Conservation (phyloP, 2,329 filamentous ascomycete genomes). For the Sporothrix sp. region DNA sequence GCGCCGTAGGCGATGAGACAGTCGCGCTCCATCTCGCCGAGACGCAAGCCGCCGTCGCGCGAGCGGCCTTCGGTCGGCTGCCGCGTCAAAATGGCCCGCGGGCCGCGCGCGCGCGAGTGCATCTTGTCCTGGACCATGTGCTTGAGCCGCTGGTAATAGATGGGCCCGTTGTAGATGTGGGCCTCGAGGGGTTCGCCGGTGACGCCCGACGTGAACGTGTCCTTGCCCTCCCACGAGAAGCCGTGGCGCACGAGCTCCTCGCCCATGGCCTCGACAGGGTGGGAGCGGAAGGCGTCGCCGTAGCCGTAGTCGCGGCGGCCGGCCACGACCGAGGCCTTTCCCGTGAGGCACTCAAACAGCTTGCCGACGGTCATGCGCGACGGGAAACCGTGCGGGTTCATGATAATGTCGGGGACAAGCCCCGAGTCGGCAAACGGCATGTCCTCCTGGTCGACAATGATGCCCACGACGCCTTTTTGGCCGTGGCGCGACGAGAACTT, state of each 20-base stretch:
- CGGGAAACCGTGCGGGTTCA: slow-evolving; percentile 99
- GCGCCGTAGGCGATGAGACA: slow-evolving; percentile 96
- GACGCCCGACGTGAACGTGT: slow-evolving; percentile 90
- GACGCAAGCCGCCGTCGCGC: slow-evolving; percentile 77
- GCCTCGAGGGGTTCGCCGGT: slow-evolving; percentile 89
- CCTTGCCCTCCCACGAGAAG: slow-evolving; percentile 95
- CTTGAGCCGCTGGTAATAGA: slow-evolving; percentile 99
- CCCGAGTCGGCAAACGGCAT: slow-evolving; percentile 91
- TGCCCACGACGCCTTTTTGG: slow-evolving; percentile 94
- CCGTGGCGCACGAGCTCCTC: slow-evolving; percentile 75
- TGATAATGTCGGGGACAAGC: slow-evolving; percentile 96
- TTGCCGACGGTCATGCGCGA: slow-evolving; percentile 99
- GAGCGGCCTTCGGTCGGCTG: slow-evolving; percentile 96
- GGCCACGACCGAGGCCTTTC: slow-evolving; percentile 81
- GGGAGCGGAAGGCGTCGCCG: slow-evolving; percentile 68
- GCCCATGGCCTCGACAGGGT: slow-evolving; percentile 83
- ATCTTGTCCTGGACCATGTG: slow-evolving; percentile 99
- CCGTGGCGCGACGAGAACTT: slow-evolving; percentile 98
- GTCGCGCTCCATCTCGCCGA: slow-evolving; percentile 98
- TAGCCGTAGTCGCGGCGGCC: slow-evolving; percentile 82
- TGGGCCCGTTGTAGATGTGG: slow-evolving; percentile 97
- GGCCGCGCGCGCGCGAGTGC: slow-evolving; percentile 88
- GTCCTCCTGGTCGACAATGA: slow-evolving; percentile 93
- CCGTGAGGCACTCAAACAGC: slow-evolving; percentile 86
- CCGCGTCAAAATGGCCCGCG: slow-evolving; percentile 80